phyloP scores from a whole-genome alignment of 352 stramenopile genomes.

The Salisapilia sapeloensis region DNA sequence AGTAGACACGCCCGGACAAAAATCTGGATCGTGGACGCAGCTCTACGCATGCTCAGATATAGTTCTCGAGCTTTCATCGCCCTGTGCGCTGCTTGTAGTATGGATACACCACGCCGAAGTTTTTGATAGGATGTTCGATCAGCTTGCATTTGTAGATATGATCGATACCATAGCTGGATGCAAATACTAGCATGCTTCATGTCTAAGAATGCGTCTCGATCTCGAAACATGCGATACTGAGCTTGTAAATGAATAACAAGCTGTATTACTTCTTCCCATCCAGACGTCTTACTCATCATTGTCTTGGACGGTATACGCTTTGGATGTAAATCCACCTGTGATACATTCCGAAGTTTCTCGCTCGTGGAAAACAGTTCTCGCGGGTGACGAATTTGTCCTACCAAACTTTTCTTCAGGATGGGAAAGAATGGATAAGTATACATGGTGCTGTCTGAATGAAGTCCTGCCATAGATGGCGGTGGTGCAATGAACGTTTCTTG shows the following conservation, averaged over 20 bases:
- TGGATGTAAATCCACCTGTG: slow-evolving; percentile 54
- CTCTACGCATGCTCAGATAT: slow-evolving; percentile 10
- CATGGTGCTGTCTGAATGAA: slow-evolving; percentile 55
- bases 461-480: slow-evolving; percentile 56
- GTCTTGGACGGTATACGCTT: slow-evolving; percentile 9
- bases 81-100: slow-evolving; percentile 23
- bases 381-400: slow-evolving; percentile 57
- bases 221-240: slow-evolving; percentile 51
- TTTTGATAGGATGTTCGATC: slow-evolving; percentile 13
- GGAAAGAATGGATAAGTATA: too few species aligned
- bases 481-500: slow-evolving; percentile 72
- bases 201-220: slow-evolving; percentile 23
- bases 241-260: slow-evolving; percentile 63
- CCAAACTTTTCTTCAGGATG: slow-evolving; percentile 20
- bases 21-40: slow-evolving; percentile 10
- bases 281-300: slow-evolving; percentile 27
- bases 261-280: slow-evolving; percentile 43
- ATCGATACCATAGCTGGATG: slow-evolving; percentile 37
- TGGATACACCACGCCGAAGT: slow-evolving; percentile 14
- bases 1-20: slow-evolving; percentile 26
- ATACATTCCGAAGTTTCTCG: slow-evolving; percentile 60
- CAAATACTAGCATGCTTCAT: slow-evolving; percentile 14
- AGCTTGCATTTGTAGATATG: slow-evolving; percentile 22
- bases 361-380: slow-evolving; percentile 47
- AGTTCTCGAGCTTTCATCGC: slow-evolving; percentile 8